phyloP scores from a whole-genome alignment of 352 stramenopile species.

The Pythium biforme region DNA sequence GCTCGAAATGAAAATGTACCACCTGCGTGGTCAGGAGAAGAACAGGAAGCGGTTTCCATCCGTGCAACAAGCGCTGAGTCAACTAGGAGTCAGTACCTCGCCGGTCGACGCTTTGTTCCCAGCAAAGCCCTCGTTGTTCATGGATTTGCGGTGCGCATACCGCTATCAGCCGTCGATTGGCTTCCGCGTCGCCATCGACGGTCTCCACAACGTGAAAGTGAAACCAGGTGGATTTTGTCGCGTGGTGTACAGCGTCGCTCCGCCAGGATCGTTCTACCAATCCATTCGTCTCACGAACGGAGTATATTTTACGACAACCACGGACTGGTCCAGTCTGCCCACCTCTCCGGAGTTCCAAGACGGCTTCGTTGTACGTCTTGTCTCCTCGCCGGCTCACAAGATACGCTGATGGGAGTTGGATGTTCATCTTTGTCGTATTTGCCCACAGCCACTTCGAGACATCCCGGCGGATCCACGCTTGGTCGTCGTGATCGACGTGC shows the following conservation, averaged over 20 bases:
- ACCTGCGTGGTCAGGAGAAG: slow-evolving; percentile 27
- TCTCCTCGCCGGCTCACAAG: too few relatives aligned
- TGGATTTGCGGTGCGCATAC: slow-evolving; percentile 49
- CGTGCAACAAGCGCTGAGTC: slow-evolving; percentile 7
- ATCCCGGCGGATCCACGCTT: slow-evolving; percentile 27
- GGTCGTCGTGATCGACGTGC: slow-evolving; percentile 58
- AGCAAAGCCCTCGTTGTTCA: slow-evolving; percentile 41
- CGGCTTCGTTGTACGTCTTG: slow-evolving; percentile 37
- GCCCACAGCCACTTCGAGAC: slow-evolving; percentile 46
- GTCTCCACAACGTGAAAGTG: slow-evolving; percentile 62
- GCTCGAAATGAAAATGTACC: slow-evolving; percentile 64
- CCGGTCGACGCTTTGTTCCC: slow-evolving; percentile 15
- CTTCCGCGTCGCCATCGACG: slow-evolving; percentile 66
- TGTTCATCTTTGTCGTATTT: not conserved
- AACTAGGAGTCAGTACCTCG: slow-evolving; percentile 4
- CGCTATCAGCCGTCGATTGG: slow-evolving; percentile 55
- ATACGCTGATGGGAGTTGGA: not conserved
- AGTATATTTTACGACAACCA: slow-evolving; percentile 59
- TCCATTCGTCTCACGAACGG: slow-evolving; percentile 45
- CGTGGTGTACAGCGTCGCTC: slow-evolving; percentile 51
- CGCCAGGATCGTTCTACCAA: slow-evolving; percentile 67
- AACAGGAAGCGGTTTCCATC: not conserved
- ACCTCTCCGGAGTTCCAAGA: slow-evolving; percentile 57
- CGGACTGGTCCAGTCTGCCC: slow-evolving; percentile 58
- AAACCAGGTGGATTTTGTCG: slow-evolving; percentile 50